A percentile compares a stretch with the other conserved stretches of the same genome.
These are phyloP conservation scores for Phytophthora meadii DNA, from an alignment of 352 stramenopile genomes.

Conservation along the genomic window DNA sequence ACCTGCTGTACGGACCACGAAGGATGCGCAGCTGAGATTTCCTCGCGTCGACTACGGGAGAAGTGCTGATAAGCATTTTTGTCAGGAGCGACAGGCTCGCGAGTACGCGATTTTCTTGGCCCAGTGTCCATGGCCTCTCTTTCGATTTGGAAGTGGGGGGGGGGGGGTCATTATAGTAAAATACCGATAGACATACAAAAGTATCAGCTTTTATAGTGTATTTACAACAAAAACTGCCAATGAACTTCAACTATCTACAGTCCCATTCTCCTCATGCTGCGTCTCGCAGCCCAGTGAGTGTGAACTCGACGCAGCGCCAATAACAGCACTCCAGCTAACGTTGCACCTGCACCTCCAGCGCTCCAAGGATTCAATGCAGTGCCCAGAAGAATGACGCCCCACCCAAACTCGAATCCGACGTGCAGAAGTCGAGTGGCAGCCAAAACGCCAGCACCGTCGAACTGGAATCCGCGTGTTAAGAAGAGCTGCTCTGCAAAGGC, in stretches of 20 bases:
- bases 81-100: slow-evolving; percentile 15
- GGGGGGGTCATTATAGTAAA: background rate
- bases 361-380: slow-evolving; percentile 53
- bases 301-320: slow-evolving; percentile 32
- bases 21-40: slow-evolving; percentile 38
- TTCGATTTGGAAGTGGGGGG: background rate
- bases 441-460: slow-evolving; percentile 58
- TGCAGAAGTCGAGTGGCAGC: slow-evolving; percentile 59
- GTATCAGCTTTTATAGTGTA: too few relatives aligned
- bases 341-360: slow-evolving; percentile 44
- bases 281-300: slow-evolving; percentile 38
- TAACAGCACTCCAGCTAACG: slow-evolving; percentile 40
- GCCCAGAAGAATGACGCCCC: slow-evolving; percentile 49
- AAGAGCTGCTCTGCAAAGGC: slow-evolving; percentile 62
- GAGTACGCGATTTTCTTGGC: too few relatives aligned
- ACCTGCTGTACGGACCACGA: slow-evolving; percentile 59
- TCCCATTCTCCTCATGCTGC: slow-evolving; percentile 27
- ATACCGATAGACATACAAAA: too few relatives aligned
- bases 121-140: slow-evolving; percentile 16
- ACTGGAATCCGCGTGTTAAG: slow-evolving; percentile 70
- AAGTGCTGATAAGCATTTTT: slow-evolving; percentile 69
- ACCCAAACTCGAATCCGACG: slow-evolving; percentile 64
- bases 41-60: slow-evolving; percentile 38
- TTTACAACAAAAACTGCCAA: background rate
- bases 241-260: background rate